Percentiles rank a stretch among this genome's conserved stretches.
Conservation (phyloP, 1,284 basidiomycete genomes). For the Ceratobasidium sp. region DNA sequence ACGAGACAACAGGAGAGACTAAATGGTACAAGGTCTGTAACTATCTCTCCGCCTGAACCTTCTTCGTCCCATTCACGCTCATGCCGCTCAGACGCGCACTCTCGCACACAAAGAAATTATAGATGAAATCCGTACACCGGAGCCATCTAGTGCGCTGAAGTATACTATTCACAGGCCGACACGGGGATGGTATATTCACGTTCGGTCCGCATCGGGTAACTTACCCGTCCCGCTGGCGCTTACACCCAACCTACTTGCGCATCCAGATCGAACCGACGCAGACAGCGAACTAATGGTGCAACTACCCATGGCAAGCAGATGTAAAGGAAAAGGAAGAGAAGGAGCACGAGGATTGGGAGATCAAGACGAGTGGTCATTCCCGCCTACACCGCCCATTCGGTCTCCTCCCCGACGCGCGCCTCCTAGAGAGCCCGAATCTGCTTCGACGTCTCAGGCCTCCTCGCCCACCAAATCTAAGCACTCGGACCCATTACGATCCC, state of each 20-base stretch:
- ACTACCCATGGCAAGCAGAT: neutral
- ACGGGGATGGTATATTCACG: conserved; percentile 36
- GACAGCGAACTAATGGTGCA: conserved; percentile 23
- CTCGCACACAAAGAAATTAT: conserved; percentile 33
- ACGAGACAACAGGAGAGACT: conserved; percentile 26
- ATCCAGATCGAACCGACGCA: conserved; percentile 14
- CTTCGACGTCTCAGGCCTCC: conserved; percentile 1
- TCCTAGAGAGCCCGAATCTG: neutral
- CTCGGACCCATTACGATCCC: conserved; percentile 26
- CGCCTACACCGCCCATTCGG: conserved; percentile 26
- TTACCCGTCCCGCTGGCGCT: conserved; percentile 2
- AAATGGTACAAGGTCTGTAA: conserved; percentile 33
- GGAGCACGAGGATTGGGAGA: neutral
- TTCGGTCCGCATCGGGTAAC: neutral
- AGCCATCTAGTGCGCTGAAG: neutral
- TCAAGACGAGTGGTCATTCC: conserved; percentile 37
- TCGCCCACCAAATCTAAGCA: conserved; percentile 4
- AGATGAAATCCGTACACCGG: conserved; percentile 25
- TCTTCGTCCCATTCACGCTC: neutral
- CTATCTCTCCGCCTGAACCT: neutral
- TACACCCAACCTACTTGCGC: neutral
- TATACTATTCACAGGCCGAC: conserved; percentile 38
- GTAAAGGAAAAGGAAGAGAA: conserved; percentile 6
- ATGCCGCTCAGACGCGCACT: conserved; percentile 8
- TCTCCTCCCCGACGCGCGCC: conserved; percentile 18